Base-by-base conservation (phyloP, 805 yeast genomes). In the Hanseniaspora occidentalis region DNA sequence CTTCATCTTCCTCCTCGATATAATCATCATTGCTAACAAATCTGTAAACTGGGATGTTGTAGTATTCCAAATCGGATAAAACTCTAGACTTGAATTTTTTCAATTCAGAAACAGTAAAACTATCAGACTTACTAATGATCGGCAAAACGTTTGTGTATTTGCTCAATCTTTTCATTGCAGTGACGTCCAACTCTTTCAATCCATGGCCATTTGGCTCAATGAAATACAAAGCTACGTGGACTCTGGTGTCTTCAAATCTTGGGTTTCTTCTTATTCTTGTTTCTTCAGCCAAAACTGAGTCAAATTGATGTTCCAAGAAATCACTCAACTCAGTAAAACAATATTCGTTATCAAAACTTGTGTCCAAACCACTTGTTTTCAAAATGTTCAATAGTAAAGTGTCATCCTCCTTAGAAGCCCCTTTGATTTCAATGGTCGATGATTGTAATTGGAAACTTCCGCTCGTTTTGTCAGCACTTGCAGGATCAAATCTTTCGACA, bases 191-290 rank as follows among this genome's bases (percentile, higher is more conserved):
- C 55, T 82, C 89, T 45, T 81, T 66, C 46, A 82, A 65, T 1
- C 89, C 88, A 56, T 82, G 92, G 14, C 94, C 94, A 3, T 77
- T 67, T 2, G 89, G 80, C 38, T 80, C 75, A 47, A 82, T 71
- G 53, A 82, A 81, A 56, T 82, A 82, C 37, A 82, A 58, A 46
- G 80, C 71, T 6, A 75, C 77, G 54, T 82, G 92, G 33, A 82
- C 84, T 50, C 92, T 67, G 14, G 86, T 70, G 61, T 83, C 89
- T 49, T 72, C 78, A 53, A 80, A 77, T 47, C 84, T 67, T 20
- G 95, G 95, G 56, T 84, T 84, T 69, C 96, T 78, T 58, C 73
- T 72, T 47, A 86, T 84, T 47, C 89, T 70, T 1, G 92, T 82
- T 58, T 86, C 96, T 57, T 86, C 95, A 2, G 84, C 84, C 36